These are phyloP conservation scores for Pythium sukuiense DNA, from an alignment of 352 stramenopile species.

Conservation along the genomic window DNA sequence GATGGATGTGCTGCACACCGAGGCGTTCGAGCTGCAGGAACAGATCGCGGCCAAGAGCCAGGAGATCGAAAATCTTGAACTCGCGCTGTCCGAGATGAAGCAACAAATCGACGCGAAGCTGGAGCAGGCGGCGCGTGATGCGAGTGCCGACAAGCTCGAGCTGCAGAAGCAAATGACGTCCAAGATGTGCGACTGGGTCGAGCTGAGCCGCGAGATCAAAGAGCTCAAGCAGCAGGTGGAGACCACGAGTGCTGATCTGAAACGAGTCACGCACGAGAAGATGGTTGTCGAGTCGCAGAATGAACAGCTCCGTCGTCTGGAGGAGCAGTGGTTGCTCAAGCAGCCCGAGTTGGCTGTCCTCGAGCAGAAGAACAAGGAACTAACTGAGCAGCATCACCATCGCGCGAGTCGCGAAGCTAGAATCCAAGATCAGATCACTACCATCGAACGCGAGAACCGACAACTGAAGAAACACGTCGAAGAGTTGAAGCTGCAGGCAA, in stretches of 20 bases:
- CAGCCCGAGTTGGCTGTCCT: slow-evolving; percentile 10
- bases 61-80: slow-evolving; percentile 25
- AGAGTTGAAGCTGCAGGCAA: background rate
- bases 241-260: slow-evolving; percentile 1
- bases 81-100: slow-evolving; percentile 31
- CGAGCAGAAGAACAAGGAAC: slow-evolving; percentile 16
- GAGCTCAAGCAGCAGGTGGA: slow-evolving; percentile 16
- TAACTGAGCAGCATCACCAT: slow-evolving; percentile 5
- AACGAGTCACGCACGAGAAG: background rate
- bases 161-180: slow-evolving; percentile 23
- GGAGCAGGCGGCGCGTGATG: slow-evolving; percentile 11
- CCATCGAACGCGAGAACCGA: slow-evolving; percentile 3
- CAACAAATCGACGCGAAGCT: slow-evolving; percentile 14
- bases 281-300: background rate
- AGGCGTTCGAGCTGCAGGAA: slow-evolving; percentile 9
- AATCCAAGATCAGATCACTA: slow-evolving; percentile 4
- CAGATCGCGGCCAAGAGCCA: slow-evolving; percentile 9
- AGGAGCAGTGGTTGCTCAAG: background rate
- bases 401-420: background rate
- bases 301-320: background rate
- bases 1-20: background rate
- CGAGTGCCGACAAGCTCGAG: slow-evolving; percentile 10
- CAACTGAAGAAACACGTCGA: slow-evolving; percentile 8
- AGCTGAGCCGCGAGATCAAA: slow-evolving; percentile 18
- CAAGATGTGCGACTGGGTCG: slow-evolving; percentile 22